Evolutionary conservation across 2,329 filamentous ascomycete genomes (phyloP).

Genomic region (Elsinoe necatrix): DNA sequence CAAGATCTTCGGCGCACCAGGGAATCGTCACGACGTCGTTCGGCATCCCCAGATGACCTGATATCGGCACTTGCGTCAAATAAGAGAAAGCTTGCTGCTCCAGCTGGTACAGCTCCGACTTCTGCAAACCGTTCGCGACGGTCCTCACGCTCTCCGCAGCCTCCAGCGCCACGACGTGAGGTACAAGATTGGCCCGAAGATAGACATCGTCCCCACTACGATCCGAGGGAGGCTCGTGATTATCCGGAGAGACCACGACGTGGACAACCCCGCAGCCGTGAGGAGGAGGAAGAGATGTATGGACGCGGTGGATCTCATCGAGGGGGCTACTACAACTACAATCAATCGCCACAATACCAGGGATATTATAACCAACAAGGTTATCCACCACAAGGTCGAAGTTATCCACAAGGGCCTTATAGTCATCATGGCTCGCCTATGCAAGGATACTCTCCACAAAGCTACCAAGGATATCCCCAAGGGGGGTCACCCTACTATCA

Average conservation of each 20-base stretch:
- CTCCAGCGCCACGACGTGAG: slow-evolving; percentile 11
- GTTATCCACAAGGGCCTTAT: slow-evolving; percentile 42
- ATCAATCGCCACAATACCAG: slow-evolving; percentile 50
- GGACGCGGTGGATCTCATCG: slow-evolving; percentile 18
- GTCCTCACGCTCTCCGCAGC: slow-evolving; percentile 22
- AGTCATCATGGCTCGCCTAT: slow-evolving; percentile 35
- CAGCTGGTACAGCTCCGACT: slow-evolving; percentile 2
- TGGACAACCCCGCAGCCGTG: slow-evolving; percentile 15
- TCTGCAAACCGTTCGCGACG: slow-evolving; percentile 14
- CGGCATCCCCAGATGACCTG: slow-evolving; percentile 20
- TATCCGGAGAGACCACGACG: slow-evolving; percentile 14
- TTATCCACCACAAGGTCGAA: slow-evolving; percentile 53
- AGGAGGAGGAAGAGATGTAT: slow-evolving; percentile 19
- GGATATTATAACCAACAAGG: slow-evolving; percentile 39
- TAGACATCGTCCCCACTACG: slow-evolving; percentile 21
- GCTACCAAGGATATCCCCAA: slow-evolving; percentile 35
- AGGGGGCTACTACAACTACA: slow-evolving; percentile 31
- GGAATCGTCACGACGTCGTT: slow-evolving; percentile 15
- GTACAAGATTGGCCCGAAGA: slow-evolving; percentile 25
- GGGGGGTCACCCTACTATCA: slow-evolving; percentile 31
- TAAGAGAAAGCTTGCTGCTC: slow-evolving; percentile 2
- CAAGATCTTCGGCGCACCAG: slow-evolving; percentile 9
- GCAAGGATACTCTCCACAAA: slow-evolving; percentile 50
- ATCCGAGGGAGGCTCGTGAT: slow-evolving; percentile 14
- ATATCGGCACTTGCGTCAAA: slow-evolving; percentile 18